Conservation (phyloP, 2,329 filamentous ascomycete species). For the Lasiodiplodia gonubiensis region DNA sequence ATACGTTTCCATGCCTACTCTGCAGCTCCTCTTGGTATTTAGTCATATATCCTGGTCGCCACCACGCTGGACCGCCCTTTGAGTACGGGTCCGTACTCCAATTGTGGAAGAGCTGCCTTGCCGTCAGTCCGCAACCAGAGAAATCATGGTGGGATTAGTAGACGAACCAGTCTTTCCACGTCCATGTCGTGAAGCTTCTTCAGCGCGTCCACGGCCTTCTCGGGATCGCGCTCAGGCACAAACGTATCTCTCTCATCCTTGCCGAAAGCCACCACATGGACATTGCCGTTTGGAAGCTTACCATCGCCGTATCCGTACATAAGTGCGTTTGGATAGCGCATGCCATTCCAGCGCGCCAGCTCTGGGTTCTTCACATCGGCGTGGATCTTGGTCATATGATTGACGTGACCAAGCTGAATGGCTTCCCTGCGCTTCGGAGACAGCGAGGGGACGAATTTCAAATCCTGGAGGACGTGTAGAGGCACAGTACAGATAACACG, state of each 20-base stretch:
- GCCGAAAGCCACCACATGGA: not conserved
- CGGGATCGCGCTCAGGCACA: not conserved
- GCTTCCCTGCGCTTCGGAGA: too few species aligned
- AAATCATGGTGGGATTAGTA: not conserved
- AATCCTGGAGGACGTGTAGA: too few species aligned
- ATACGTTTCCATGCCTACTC: not conserved
- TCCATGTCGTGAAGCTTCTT: not conserved
- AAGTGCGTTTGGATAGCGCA: not conserved
- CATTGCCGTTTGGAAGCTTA: not conserved
- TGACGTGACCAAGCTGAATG: too few species aligned
- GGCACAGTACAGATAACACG: too few species aligned
- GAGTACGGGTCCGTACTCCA: not conserved
- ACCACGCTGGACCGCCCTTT: not conserved
- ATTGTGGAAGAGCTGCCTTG: not conserved
- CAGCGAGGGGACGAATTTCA: too few species aligned
- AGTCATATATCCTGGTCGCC: not conserved
- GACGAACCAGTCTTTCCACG: not conserved
- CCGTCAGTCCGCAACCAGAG: not conserved
- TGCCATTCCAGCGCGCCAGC: not conserved
- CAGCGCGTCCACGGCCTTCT: not conserved
- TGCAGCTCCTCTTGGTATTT: not conserved
- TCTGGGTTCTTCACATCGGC: not conserved
- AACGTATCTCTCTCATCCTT: not conserved
- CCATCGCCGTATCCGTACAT: not conserved
- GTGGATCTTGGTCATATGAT: not conserved